Percentiles rank a stretch among this genome's conserved stretches.
Conservation (phyloP, 2,329 filamentous ascomycete species). For the Apiospora arundinis region DNA sequence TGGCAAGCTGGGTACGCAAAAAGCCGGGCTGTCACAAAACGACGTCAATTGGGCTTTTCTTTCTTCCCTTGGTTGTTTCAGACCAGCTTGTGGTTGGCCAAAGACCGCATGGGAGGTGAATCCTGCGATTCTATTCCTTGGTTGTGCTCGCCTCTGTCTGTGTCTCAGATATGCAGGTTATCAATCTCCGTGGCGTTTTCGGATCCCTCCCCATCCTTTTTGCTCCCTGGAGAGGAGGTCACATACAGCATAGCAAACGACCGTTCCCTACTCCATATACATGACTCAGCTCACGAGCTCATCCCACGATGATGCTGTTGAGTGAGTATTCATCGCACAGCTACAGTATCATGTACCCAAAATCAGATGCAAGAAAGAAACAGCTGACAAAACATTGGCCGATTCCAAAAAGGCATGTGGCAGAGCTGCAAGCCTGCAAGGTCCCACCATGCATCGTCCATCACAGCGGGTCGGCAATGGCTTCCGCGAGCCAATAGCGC, state of each 20-base stretch:
- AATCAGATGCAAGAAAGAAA: neutral
- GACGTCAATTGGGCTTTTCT: neutral
- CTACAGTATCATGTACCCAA: too few relatives aligned
- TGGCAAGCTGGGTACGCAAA: neutral
- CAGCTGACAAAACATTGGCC: conserved; percentile 4
- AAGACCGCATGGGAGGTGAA: neutral
- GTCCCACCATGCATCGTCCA: conserved; percentile 28
- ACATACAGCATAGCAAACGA: neutral
- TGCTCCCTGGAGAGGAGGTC: neutral
- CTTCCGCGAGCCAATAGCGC: conserved; percentile 49
- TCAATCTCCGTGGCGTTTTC: neutral
- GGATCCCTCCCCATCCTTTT: conserved; percentile 3
- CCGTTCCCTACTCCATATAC: neutral
- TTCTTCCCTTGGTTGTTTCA: neutral
- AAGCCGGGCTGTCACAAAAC: neutral
- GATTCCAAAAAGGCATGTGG: neutral
- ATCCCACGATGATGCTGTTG: neutral
- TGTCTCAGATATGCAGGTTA: conserved; percentile 16
- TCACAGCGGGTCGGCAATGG: conserved; percentile 38
- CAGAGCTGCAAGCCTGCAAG: conserved; percentile 13
- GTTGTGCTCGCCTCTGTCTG: neutral
- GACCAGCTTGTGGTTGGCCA: neutral
- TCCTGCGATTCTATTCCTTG: neutral
- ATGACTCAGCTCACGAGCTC: neutral
- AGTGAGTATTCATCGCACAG: neutral